A percentile compares a stretch with the other conserved stretches of the same genome.
phyloP scores from a whole-genome alignment of 495 filamentous ascomycete species.

The Oidiodendron maius region DNA sequence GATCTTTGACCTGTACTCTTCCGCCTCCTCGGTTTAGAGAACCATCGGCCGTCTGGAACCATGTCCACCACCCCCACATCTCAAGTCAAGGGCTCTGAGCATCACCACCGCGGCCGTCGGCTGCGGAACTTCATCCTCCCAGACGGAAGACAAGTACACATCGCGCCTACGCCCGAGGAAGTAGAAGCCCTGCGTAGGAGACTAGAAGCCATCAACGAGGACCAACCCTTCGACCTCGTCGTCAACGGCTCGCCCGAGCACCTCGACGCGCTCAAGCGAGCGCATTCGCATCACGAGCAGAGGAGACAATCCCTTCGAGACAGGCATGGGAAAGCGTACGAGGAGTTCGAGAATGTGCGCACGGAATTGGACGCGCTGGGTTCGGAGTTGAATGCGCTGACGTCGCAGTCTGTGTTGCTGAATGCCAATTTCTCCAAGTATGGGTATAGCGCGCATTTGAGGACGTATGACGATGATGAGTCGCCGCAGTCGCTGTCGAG shows the following conservation, averaged over 20 bases:
- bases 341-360: slow-evolving; percentile 46
- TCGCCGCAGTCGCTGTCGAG: slow-evolving; percentile 9
- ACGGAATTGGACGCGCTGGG: slow-evolving; percentile 40
- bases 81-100: no score
- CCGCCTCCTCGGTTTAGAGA: no score
- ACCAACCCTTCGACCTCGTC: slow-evolving; percentile 42
- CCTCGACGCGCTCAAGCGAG: slow-evolving; percentile 39
- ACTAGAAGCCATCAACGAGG: slow-evolving; percentile 30
- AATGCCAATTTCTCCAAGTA: slow-evolving; percentile 53
- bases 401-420: slow-evolving; percentile 41
- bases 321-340: slow-evolving; percentile 36
- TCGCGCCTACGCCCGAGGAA: slow-evolving; percentile 47
- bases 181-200: slow-evolving; percentile 32
- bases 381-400: slow-evolving; percentile 44
- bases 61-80: no score
- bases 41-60: no score
- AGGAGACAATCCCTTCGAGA: slow-evolving; percentile 34
- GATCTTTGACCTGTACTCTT: no score
- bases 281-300: slow-evolving; percentile 41
- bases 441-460: slow-evolving; percentile 50
- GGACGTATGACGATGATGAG: slow-evolving; percentile 28
- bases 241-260: slow-evolving; percentile 50
- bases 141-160: slow-evolving; percentile 46
- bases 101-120: slow-evolving; percentile 24
- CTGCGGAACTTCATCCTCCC: slow-evolving; percentile 45